These are phyloP conservation scores for Monilinia polystroma DNA, from an alignment of 2,329 filamentous ascomycete species.

Conservation along the genomic window DNA sequence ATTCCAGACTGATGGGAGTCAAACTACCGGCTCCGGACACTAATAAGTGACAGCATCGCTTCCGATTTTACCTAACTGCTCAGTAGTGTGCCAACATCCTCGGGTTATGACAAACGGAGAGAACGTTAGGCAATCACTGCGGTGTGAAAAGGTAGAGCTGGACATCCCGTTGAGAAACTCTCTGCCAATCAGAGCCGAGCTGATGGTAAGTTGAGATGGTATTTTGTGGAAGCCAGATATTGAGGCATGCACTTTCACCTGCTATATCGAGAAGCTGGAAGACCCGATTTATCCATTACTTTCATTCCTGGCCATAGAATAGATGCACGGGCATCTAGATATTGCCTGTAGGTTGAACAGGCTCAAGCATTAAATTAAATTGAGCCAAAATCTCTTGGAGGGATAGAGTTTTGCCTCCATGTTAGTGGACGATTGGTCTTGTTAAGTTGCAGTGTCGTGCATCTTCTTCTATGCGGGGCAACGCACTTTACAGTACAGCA, in stretches of 20 bases:
- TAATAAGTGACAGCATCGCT: background rate
- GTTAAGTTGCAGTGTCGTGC: background rate
- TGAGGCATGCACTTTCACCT: background rate
- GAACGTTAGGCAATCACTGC: background rate
- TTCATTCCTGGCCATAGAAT: constrained; percentile 30
- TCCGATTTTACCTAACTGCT: too few species aligned
- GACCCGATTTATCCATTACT: constrained; percentile 26
- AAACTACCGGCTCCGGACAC: background rate
- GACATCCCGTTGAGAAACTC: background rate
- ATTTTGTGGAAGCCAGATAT: background rate
- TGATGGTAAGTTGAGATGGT: constrained; percentile 1
- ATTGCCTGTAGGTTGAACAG: background rate
- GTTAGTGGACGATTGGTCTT: background rate
- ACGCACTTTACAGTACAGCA: background rate
- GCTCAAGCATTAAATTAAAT: background rate
- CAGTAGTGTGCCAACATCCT: background rate
- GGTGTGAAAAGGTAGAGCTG: background rate
- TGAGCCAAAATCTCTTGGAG: background rate
- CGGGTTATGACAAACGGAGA: background rate
- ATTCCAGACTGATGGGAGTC: background rate
- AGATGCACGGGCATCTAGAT: constrained; percentile 27
- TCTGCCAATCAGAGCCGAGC: background rate
- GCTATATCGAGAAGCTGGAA: constrained; percentile 9
- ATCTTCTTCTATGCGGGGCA: background rate
- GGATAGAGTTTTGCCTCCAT: background rate